A percentile compares a stretch with the other conserved stretches of the same genome.
These are phyloP conservation scores for Pythium phragmiticola DNA, from an alignment of 352 stramenopile species.

Conservation along the genomic window DNA sequence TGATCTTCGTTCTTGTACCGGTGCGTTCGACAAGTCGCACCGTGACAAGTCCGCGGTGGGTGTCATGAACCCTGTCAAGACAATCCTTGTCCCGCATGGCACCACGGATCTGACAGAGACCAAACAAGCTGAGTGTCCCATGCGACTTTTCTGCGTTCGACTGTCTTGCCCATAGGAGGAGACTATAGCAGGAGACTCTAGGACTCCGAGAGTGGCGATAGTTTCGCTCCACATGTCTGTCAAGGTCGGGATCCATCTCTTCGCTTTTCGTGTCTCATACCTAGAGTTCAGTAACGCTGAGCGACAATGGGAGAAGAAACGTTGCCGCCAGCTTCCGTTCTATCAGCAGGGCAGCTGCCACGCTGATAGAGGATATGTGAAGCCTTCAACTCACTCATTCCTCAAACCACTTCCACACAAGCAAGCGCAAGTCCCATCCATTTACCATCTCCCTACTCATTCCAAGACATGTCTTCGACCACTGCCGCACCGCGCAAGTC, in stretches of 20 bases:
- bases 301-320: neutral
- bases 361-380: too few species aligned
- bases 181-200: neutral
- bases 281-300: neutral
- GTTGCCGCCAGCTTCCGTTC: too few species aligned
- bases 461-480: neutral
- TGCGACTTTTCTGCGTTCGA: neutral
- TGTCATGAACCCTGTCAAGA: neutral
- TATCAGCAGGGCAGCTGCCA: too few species aligned
- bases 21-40: neutral
- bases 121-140: neutral
- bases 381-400: neutral
- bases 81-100: too few species aligned
- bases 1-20: neutral
- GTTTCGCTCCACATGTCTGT: neutral
- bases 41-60: neutral
- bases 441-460: neutral
- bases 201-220: neutral
- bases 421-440: neutral
- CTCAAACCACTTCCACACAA: conserved; percentile 1
- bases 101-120: too few species aligned
- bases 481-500: neutral
- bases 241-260: neutral
- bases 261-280: neutral
- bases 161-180: neutral